Conservation (phyloP, 2,329 filamentous ascomycete species). For the Dothideomycetes sp. region DNA sequence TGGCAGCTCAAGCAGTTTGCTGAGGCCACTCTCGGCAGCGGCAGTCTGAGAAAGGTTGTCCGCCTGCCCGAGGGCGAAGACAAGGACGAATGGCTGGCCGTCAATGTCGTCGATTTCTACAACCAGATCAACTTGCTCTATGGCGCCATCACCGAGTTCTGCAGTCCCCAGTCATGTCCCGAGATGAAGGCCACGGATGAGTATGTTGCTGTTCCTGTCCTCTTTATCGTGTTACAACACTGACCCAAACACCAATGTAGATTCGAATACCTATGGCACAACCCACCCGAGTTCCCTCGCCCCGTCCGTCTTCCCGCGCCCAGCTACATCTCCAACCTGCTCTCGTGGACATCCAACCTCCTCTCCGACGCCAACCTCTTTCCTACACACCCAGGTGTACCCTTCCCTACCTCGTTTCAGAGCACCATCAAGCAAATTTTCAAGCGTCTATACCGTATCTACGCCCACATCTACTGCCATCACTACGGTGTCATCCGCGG, state of each 20-base stretch:
- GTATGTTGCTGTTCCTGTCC: conserved; percentile 39
- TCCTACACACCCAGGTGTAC: conserved; percentile 63
- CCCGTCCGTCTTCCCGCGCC: conserved; percentile 97
- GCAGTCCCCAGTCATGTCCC: conserved; percentile 90
- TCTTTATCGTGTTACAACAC: background rate
- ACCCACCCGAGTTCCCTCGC: conserved; percentile 84
- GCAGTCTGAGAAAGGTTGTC: conserved; percentile 90
- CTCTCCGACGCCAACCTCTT: conserved; percentile 94
- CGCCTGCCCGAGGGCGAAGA: conserved; percentile 96
- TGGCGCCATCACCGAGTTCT: conserved; percentile 98
- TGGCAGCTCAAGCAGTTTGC: conserved; percentile 97
- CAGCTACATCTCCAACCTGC: conserved; percentile 94
- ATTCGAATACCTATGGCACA: conserved; percentile 99
- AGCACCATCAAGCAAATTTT: conserved; percentile 97
- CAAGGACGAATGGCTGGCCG: conserved; percentile 94
- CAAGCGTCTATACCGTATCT: conserved; percentile 97
- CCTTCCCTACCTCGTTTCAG: conserved; percentile 84
- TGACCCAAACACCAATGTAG: conserved; percentile 40
- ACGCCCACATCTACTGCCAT: conserved; percentile 94
- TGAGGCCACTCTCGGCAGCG: conserved; percentile 89
- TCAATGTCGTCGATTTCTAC: conserved; percentile 99
- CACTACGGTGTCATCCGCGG: conserved; percentile 96
- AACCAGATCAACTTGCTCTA: conserved; percentile 99
- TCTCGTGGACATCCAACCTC: conserved; percentile 91
- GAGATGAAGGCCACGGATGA: conserved; percentile 99